phyloP scores from a whole-genome alignment of 768 basidiomycete species.

The Collybia mongolica region DNA sequence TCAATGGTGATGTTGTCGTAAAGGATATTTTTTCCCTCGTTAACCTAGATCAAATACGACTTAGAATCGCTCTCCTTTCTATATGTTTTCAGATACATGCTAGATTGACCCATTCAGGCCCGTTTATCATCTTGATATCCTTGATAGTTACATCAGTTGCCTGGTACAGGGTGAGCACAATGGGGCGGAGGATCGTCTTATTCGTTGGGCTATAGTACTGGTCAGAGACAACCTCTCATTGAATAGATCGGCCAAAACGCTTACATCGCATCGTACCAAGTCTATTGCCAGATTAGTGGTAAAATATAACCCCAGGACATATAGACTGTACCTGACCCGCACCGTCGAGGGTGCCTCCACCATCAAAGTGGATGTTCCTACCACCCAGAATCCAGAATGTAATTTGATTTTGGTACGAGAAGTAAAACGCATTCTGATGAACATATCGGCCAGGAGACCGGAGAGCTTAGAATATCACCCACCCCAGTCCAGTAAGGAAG shows the following conservation, averaged over 20 bases:
- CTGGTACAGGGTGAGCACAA: conserved; percentile 54
- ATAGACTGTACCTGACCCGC: conserved; percentile 49
- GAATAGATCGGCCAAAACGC: background rate
- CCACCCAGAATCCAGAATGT: conserved; percentile 59
- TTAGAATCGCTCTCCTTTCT: too few relatives aligned
- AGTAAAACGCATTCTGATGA: conserved; percentile 46
- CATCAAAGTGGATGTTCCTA: conserved; percentile 45
- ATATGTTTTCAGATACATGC: conserved; percentile 22
- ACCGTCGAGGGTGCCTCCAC: conserved; percentile 66
- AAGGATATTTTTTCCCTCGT: conserved; percentile 45
- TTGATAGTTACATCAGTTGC: conserved; percentile 45
- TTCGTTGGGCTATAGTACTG: conserved; percentile 34
- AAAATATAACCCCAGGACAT: background rate
- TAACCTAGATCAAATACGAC: conserved; percentile 33
- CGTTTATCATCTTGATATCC: conserved; percentile 46
- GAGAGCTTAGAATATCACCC: conserved; percentile 3
- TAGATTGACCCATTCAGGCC: conserved; percentile 54
- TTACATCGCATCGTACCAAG: conserved; percentile 57
- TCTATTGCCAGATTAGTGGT: conserved; percentile 23
- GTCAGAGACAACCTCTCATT: background rate
- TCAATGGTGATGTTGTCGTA: conserved; percentile 47
- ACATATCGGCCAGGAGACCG: background rate
- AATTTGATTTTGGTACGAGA: conserved; percentile 51
- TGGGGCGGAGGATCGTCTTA: conserved; percentile 48
- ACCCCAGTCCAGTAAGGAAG: conserved; percentile 55